A percentile compares a stretch with the other conserved stretches of the same genome.
Conservation (phyloP, 305 asterid species). For the Ajuga reptans region DNA sequence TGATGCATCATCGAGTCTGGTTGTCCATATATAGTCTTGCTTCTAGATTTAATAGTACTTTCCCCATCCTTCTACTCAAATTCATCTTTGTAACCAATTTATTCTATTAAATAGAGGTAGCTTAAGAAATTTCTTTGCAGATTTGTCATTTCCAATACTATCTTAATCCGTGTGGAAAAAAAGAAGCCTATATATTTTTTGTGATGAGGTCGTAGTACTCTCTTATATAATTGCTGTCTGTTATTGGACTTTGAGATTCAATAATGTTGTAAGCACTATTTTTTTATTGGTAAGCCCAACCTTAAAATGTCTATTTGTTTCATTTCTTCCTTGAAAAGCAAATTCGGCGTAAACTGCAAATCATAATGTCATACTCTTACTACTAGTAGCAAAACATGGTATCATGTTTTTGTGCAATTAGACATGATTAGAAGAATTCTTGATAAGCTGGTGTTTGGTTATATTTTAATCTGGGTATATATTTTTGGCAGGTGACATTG, state of each 20-base stretch:
- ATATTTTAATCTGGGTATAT: not conserved
- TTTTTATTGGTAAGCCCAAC: not conserved
- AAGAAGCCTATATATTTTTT: not conserved
- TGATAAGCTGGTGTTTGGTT: not conserved
- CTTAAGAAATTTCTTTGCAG: not conserved
- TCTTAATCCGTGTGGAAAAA: not conserved
- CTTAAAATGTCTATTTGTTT: not conserved
- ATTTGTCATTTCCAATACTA: not conserved
- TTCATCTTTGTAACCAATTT: not conserved
- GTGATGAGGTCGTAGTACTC: no score
- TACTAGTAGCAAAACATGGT: not conserved
- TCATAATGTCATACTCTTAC: not conserved
- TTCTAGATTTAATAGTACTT: not conserved
- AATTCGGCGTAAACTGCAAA: not conserved
- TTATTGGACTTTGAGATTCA: not conserved
- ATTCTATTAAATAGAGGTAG: not conserved
- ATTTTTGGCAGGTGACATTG: constrained; percentile 46
- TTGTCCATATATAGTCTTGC: not conserved
- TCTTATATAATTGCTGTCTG: not conserved
- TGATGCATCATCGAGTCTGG: not conserved
- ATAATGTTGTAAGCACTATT: not conserved
- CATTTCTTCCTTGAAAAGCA: not conserved
- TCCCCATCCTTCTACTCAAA: not conserved
- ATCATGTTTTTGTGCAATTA: not conserved
- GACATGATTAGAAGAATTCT: not conserved